These are phyloP conservation scores for Lophiotrema nucula DNA, from an alignment of 495 filamentous ascomycete species.

Conservation along the genomic window DNA sequence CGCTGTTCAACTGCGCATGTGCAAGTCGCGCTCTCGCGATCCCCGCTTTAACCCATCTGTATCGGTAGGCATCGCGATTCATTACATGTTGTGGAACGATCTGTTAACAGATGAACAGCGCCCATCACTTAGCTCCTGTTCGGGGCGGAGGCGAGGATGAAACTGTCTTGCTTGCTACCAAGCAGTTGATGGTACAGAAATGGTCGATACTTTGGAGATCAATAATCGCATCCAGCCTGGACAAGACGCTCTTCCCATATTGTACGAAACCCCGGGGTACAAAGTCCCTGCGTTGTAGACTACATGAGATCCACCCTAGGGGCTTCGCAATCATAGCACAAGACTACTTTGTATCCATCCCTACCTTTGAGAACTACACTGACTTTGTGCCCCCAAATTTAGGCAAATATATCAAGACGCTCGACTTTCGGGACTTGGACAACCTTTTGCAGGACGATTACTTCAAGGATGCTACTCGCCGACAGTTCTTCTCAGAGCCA, in stretches of 20 bases:
- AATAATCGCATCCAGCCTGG: constrained; percentile 64
- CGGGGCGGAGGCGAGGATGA: constrained; percentile 33
- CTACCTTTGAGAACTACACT: neutral
- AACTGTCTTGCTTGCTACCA: constrained; percentile 36
- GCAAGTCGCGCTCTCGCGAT: constrained; percentile 52
- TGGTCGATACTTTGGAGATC: constrained; percentile 68
- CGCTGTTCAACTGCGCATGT: constrained; percentile 57
- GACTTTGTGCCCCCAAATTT: no score
- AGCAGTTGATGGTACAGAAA: constrained; percentile 46
- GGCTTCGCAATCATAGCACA: neutral
- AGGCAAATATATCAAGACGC: constrained; percentile 59
- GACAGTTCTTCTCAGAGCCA: constrained; percentile 33
- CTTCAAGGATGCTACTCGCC: neutral
- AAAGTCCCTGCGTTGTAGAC: no score
- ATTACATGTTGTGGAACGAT: neutral
- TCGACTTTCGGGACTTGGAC: constrained; percentile 61
- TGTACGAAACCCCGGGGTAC: no score
- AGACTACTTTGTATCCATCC: neutral
- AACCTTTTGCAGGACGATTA: constrained; percentile 55
- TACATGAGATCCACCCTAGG: constrained; percentile 5
- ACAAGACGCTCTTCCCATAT: constrained; percentile 65
- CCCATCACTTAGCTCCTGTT: constrained; percentile 30
- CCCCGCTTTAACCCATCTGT: constrained; percentile 61
- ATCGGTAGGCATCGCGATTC: constrained; percentile 46
- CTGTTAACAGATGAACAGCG: constrained; percentile 4